A percentile compares a stretch with the other conserved stretches of the same genome.
Evolutionary conservation across 2,329 filamentous ascomycete genomes (phyloP).

Genomic region (Stenocarpella maydis): DNA sequence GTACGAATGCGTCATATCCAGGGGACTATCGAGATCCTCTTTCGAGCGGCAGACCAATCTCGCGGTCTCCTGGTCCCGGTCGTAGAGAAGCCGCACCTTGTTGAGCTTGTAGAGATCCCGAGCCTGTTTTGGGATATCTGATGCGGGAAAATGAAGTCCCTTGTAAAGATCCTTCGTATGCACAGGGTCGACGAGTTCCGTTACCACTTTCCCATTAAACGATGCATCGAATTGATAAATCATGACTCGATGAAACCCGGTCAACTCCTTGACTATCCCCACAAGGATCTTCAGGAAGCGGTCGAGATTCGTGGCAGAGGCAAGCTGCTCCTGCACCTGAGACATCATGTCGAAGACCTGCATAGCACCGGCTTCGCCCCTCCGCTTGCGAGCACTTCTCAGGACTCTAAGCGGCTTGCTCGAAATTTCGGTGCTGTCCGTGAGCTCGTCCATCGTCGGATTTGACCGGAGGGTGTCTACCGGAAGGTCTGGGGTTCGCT

Average conservation of each 20-base stretch:
- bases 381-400: slow-evolving; percentile 76
- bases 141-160: slow-evolving; percentile 87
- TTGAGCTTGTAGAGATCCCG: slow-evolving; percentile 91
- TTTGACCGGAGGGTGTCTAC: slow-evolving; percentile 78
- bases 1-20: slow-evolving; percentile 87
- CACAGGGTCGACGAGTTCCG: slow-evolving; percentile 82
- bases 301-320: slow-evolving; percentile 74
- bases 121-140: slow-evolving; percentile 85
- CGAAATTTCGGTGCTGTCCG: slow-evolving; percentile 76
- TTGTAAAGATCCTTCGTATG: slow-evolving; percentile 86
- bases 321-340: slow-evolving; percentile 87
- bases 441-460: slow-evolving; percentile 77
- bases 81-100: slow-evolving; percentile 87
- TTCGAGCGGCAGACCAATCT: slow-evolving; percentile 80
- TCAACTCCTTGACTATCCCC: slow-evolving; percentile 87
- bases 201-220: slow-evolving; percentile 88
- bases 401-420: slow-evolving; percentile 82
- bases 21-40: slow-evolving; percentile 75
- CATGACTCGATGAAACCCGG: slow-evolving; percentile 92
- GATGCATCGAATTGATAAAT: slow-evolving; percentile 87
- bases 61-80: slow-evolving; percentile 81
- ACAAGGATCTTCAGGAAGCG: slow-evolving; percentile 82
- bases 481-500: slow-evolving; percentile 67
- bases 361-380: slow-evolving; percentile 83
- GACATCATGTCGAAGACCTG: slow-evolving; percentile 93